Conservation (phyloP, 2,329 filamentous ascomycete genomes). For the Xylaria digitata region DNA sequence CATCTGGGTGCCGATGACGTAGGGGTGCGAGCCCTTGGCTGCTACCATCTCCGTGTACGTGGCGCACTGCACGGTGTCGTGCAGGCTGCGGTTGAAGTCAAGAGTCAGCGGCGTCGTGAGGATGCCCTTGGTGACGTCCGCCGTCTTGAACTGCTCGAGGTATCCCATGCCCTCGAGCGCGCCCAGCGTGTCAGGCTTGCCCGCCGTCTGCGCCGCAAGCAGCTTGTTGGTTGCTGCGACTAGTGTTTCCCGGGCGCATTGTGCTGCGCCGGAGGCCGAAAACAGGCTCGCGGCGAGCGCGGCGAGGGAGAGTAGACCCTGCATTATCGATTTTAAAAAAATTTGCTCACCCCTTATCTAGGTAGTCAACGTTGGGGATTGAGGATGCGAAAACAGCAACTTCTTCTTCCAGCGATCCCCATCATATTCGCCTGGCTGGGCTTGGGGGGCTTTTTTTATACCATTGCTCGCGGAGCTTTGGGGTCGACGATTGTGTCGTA, state of each 20-base stretch:
- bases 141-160: slow-evolving; percentile 51
- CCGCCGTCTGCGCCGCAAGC: slow-evolving; percentile 45
- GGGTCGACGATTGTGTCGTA: slow-evolving; percentile 42
- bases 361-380: neutral
- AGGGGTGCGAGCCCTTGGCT: slow-evolving; percentile 49
- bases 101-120: slow-evolving; percentile 50
- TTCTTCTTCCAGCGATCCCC: neutral
- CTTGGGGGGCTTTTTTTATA: slow-evolving; percentile 37
- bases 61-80: slow-evolving; percentile 54
- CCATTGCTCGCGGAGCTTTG: slow-evolving; percentile 34
- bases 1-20: slow-evolving; percentile 54
- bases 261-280: slow-evolving; percentile 37
- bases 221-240: slow-evolving; percentile 44
- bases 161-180: slow-evolving; percentile 45
- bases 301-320: slow-evolving; percentile 38
- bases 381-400: neutral
- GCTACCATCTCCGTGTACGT: slow-evolving; percentile 54
- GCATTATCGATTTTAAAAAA: slow-evolving; percentile 19
- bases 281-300: slow-evolving; percentile 33
- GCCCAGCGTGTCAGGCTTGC: slow-evolving; percentile 37
- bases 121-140: slow-evolving; percentile 48
- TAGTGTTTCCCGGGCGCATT: slow-evolving; percentile 46
- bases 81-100: slow-evolving; percentile 53
- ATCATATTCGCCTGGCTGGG: neutral
- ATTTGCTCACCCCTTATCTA: neutral